A percentile compares a stretch with the other conserved stretches of the same genome.
phyloP scores from a whole-genome alignment of 2,329 filamentous ascomycete species.

The Cladosporium halotolerans region DNA sequence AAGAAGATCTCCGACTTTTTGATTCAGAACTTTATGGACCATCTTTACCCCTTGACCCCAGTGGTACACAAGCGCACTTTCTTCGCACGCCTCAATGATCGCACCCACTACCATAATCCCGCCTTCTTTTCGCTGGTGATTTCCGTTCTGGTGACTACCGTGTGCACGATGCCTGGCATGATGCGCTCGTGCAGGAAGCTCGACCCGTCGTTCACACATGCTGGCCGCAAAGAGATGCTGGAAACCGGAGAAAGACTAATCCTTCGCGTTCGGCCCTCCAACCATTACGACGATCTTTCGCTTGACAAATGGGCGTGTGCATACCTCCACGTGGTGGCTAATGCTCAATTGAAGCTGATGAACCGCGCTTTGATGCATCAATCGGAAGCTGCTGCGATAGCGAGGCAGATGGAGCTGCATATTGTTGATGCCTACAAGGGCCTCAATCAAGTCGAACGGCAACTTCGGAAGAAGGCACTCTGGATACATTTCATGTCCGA shows the following conservation, averaged over 20 bases:
- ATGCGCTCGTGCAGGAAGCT: neutral
- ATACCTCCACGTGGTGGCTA: neutral
- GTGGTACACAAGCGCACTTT: neutral
- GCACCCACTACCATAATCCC: neutral
- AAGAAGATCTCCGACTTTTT: neutral
- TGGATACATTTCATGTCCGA: slow-evolving; percentile 1
- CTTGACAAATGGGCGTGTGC: neutral
- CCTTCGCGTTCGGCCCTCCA: neutral
- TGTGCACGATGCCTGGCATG: neutral
- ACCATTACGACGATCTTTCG: neutral
- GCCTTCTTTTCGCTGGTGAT: neutral
- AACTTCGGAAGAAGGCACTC: neutral
- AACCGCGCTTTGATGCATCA: neutral
- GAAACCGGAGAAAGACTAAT: neutral
- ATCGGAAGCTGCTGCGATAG: neutral
- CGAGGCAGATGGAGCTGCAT: neutral
- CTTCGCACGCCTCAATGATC: neutral
- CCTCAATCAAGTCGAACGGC: neutral
- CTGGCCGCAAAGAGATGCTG: neutral
- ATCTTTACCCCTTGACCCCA: neutral
- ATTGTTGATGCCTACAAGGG: neutral
- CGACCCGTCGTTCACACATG: neutral
- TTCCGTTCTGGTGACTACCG: neutral
- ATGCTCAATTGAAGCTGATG: neutral
- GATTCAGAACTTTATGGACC: neutral